Conservation (phyloP, 2,329 filamentous ascomycete genomes). For the Colletotrichum liaoningense region DNA sequence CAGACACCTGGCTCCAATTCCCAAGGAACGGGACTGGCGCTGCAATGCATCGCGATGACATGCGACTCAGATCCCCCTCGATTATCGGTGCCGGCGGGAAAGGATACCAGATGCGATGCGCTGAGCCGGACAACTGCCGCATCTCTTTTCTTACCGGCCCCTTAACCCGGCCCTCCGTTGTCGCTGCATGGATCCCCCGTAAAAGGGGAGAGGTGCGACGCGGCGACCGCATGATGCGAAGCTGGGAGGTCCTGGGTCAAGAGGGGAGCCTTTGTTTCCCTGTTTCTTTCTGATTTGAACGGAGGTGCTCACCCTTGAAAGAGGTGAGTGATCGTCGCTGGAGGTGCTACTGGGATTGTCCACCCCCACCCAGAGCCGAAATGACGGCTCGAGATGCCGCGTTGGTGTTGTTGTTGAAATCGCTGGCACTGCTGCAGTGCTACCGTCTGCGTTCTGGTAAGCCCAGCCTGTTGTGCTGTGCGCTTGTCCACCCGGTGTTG, state of each 20-base stretch:
- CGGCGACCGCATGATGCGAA: conserved; percentile 18
- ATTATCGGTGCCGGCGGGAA: conserved; percentile 4
- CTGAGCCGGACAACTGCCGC: conserved; percentile 32
- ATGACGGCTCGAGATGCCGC: conserved; percentile 22
- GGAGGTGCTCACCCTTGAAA: conserved; percentile 13
- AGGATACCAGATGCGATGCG: conserved; percentile 1
- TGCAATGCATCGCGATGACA: conserved; percentile 17
- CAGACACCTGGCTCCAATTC: conserved; percentile 12
- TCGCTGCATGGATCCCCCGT: conserved; percentile 28
- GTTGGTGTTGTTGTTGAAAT: background rate
- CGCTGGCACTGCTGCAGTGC: background rate
- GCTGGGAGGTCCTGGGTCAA: conserved; percentile 17
- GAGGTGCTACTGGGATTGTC: background rate
- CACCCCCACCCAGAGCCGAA: conserved; percentile 19
- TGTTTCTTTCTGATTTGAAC: conserved; percentile 29
- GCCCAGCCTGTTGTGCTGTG: background rate
- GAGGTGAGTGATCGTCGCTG: conserved; percentile 11
- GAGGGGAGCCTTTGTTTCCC: conserved; percentile 18
- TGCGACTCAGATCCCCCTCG: conserved; percentile 8
- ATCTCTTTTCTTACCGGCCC: conserved; percentile 21
- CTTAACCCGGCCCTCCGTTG: conserved; percentile 27
- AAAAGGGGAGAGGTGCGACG: conserved; percentile 25
- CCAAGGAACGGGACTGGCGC: background rate
- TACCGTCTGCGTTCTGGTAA: background rate
- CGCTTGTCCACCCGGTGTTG: background rate